Evolutionary conservation across 495 filamentous ascomycete species (phyloP).

Genomic region (Neurospora sp.): DNA sequence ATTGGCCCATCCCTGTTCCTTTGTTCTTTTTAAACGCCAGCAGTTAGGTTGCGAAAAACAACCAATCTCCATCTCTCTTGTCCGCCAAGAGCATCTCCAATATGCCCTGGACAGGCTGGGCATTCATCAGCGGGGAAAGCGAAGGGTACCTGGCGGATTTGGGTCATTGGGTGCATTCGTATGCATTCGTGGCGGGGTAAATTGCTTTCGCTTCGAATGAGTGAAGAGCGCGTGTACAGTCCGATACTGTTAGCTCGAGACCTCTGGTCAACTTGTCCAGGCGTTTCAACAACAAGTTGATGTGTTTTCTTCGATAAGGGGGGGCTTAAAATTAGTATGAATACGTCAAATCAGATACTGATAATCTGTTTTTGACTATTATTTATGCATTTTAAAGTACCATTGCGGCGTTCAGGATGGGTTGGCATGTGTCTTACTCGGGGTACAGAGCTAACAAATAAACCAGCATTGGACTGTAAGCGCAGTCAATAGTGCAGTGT

Average conservation of each 20-base stretch:
- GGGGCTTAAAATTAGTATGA: no score
- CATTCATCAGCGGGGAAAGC: background rate
- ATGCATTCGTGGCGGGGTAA: background rate
- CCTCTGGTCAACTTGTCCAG: no score
- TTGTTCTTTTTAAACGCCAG: background rate
- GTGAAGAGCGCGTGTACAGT: background rate
- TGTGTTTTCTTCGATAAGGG: no score
- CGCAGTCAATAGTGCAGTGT: background rate
- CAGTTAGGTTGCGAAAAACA: background rate
- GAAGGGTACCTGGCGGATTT: background rate
- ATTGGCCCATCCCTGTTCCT: background rate
- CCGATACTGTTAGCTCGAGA: no score
- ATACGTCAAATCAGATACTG: no score
- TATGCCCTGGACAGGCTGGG: background rate
- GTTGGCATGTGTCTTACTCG: no score
- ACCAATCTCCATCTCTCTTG: background rate
- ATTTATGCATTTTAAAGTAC: no score
- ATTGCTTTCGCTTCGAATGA: background rate
- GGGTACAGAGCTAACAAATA: no score
- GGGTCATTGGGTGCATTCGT: background rate
- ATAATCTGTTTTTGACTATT: no score
- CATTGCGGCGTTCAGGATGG: no score
- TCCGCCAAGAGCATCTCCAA: background rate
- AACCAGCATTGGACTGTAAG: background rate
- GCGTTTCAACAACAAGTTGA: no score